Evolutionary conservation across 164 flowering plant species (phyloP).

Genomic region (Piper longum): DNA sequence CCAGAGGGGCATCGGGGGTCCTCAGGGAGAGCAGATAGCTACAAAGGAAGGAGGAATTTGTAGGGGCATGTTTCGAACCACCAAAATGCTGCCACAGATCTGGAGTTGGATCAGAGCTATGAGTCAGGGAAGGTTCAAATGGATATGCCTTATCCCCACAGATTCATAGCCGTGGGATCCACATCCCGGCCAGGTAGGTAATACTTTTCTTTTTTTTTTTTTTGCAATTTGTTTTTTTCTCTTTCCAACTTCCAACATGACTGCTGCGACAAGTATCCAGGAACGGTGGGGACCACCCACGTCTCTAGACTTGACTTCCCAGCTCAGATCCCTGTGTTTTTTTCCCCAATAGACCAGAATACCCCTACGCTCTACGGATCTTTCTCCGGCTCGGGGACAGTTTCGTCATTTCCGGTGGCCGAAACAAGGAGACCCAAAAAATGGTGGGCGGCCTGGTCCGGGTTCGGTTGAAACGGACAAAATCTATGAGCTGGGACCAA

Average conservation of each 20-base stretch:
- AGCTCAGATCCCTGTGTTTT: not conserved
- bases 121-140: not conserved
- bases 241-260: not conserved
- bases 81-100: too few species aligned
- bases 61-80: too few species aligned
- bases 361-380: not conserved
- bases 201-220: too few species aligned
- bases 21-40: too few species aligned
- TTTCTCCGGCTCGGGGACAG: not conserved
- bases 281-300: not conserved
- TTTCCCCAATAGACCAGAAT: not conserved
- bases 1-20: too few species aligned
- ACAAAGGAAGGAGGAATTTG: too few species aligned
- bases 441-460: not conserved
- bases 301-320: not conserved
- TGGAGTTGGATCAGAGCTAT: not conserved
- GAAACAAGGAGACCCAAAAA: not conserved
- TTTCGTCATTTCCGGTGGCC: not conserved
- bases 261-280: not conserved
- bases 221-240: too few species aligned
- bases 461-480: too few species aligned
- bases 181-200: not conserved
- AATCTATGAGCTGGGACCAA: too few species aligned
- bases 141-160: conserved; percentile 4
- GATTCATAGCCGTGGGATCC: not conserved